Evolutionary conservation across 208 protist genomes (phyloP).

Genomic region (Trypanosoma lewisi): DNA sequence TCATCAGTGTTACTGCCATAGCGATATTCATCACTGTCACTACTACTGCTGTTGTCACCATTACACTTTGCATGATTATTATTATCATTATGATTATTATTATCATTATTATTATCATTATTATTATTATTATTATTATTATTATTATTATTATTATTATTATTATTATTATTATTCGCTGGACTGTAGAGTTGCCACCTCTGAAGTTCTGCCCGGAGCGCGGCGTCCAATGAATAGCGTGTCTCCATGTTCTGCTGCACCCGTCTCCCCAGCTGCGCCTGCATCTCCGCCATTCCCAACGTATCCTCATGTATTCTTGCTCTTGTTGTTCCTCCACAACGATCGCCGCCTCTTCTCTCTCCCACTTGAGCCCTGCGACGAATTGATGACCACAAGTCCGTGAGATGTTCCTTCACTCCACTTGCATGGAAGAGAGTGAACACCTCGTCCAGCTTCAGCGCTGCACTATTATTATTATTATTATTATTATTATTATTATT

Average conservation of each 20-base stretch:
- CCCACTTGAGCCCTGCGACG: slow-evolving; percentile 27
- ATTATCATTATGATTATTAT: too few species aligned
- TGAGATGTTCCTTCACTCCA: slow-evolving; percentile 25
- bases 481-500: too few species aligned
- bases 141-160: slow-evolving; percentile 6
- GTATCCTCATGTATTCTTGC: background rate
- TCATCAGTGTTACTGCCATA: too few species aligned
- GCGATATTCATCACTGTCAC: background rate
- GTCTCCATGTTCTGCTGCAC: slow-evolving; percentile 50
- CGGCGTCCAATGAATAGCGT: slow-evolving; percentile 69
- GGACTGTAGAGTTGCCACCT: slow-evolving; percentile 29
- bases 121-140: background rate
- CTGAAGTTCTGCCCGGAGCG: slow-evolving; percentile 53
- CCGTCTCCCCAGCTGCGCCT: slow-evolving; percentile 32
- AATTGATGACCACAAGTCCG: slow-evolving; percentile 28
- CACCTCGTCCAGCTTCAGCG: slow-evolving; percentile 8
- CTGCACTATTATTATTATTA: background rate
- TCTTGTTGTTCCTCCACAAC: too few species aligned
- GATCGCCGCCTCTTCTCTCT: background rate
- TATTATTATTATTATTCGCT: background rate
- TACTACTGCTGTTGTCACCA: slow-evolving; percentile 9
- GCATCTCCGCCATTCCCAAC: slow-evolving; percentile 27
- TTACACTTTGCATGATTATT: too few species aligned
- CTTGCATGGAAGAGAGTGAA: slow-evolving; percentile 35
- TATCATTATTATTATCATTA: background rate